Conservation (phyloP, 371 early-diverging fungal species). For the Mucor racemosus region DNA sequence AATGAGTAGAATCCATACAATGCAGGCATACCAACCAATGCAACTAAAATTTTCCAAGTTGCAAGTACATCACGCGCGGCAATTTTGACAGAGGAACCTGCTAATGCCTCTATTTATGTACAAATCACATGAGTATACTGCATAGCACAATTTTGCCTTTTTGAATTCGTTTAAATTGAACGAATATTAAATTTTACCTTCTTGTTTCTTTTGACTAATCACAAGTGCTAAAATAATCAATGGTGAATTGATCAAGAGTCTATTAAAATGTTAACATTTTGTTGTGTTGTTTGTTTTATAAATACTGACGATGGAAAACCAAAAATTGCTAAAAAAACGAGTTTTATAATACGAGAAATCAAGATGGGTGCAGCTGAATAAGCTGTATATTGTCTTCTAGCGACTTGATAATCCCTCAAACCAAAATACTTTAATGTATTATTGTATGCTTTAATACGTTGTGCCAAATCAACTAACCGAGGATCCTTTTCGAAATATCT, state of each 20-base stretch:
- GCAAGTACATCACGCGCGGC: constrained; percentile 85
- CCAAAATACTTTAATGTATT: constrained; percentile 78
- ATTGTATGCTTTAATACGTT: constrained; percentile 78
- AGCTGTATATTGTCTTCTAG: constrained; percentile 61
- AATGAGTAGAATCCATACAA: constrained; percentile 65
- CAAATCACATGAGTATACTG: constrained; percentile 6
- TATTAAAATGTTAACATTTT: constrained; percentile 24
- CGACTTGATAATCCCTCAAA: constrained; percentile 86
- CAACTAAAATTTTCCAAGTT: constrained; percentile 85
- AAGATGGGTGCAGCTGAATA: constrained; percentile 62
- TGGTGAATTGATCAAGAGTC: constrained; percentile 68
- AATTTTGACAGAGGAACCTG: constrained; percentile 82
- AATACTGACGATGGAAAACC: constrained; percentile 68
- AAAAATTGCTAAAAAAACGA: constrained; percentile 62
- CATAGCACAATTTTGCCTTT: background rate
- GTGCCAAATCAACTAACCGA: constrained; percentile 57
- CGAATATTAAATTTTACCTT: constrained; percentile 36
- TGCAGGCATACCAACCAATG: constrained; percentile 63
- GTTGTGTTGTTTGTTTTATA: background rate
- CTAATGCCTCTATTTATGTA: constrained; percentile 68
- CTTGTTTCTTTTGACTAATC: constrained; percentile 66
- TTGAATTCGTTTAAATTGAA: background rate
- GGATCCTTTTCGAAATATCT: constrained; percentile 62
- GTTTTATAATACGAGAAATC: constrained; percentile 55
- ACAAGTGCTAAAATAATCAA: constrained; percentile 59